Percentiles rank a stretch among this genome's conserved stretches.
Conservation (phyloP, 345 rosid genomes). For the Citropsis articulata region DNA sequence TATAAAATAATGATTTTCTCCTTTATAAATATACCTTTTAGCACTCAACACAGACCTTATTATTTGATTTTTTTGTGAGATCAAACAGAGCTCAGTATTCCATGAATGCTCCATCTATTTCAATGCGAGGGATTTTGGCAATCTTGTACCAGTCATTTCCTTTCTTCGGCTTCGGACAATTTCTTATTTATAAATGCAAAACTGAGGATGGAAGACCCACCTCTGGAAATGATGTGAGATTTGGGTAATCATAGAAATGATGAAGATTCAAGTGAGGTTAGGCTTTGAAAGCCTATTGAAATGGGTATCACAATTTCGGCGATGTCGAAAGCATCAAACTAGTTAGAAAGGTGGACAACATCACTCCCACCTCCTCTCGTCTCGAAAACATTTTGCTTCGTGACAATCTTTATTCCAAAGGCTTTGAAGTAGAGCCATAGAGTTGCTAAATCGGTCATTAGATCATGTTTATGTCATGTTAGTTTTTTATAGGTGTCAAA, state of each 20-base stretch:
- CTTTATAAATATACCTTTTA: too few species aligned
- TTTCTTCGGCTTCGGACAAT: not conserved
- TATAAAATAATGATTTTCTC: too few species aligned
- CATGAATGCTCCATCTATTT: too few species aligned
- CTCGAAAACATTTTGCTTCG: not conserved
- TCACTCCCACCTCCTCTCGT: not conserved
- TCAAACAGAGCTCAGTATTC: too few species aligned
- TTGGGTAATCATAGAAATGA: not conserved
- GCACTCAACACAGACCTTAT: too few species aligned
- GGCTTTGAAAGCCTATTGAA: not conserved
- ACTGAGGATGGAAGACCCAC: not conserved
- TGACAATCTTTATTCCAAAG: not conserved
- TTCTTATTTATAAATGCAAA: not conserved
- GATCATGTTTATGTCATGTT: too few species aligned
- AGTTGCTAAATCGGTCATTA: too few species aligned
- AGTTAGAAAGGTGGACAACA: not conserved
- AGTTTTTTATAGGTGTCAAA: accelerated
- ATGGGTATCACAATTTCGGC: not conserved
- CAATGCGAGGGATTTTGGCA: too few species aligned
- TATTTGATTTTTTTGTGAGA: too few species aligned
- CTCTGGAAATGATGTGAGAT: not conserved
- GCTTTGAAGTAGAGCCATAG: not conserved
- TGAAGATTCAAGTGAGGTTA: not conserved
- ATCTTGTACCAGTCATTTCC: not conserved
- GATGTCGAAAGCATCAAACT: not conserved